phyloP scores from a whole-genome alignment of 1,139 yeast species.

The Candida neerlandica region DNA sequence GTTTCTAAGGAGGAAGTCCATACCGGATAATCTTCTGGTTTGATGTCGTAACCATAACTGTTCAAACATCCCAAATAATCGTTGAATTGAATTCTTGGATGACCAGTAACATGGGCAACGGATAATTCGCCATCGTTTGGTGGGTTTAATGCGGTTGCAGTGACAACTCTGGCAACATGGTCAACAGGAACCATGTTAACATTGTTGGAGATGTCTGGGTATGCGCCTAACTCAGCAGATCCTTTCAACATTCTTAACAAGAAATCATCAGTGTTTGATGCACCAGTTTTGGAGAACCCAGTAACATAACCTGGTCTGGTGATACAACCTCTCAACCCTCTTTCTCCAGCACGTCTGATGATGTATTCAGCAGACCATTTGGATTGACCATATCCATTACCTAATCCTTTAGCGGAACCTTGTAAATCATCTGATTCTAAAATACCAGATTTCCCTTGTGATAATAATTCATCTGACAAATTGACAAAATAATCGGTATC shows the following conservation, averaged over 20 bases:
- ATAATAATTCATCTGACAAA: conserved; percentile 68
- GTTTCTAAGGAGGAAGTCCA: conserved; percentile 82
- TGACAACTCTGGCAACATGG: conserved; percentile 91
- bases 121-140: conserved; percentile 53
- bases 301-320: conserved; percentile 96
- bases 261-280: conserved; percentile 96
- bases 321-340: conserved; percentile 86
- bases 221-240: conserved; percentile 79
- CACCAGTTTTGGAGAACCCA: conserved; percentile 81
- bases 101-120: conserved; percentile 97
- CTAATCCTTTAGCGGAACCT: conserved; percentile 81
- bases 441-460: conserved; percentile 71
- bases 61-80: conserved; percentile 69
- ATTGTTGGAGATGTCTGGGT: conserved; percentile 82
- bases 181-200: conserved; percentile 98
- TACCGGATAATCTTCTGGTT: conserved; percentile 63
- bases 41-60: conserved; percentile 71
- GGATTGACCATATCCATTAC: conserved; percentile 94
- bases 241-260: conserved; percentile 93
- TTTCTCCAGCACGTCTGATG: conserved; percentile 81
- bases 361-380: conserved; percentile 97
- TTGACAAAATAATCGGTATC: conserved; percentile 82
- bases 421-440: conserved; percentile 78
- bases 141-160: conserved; percentile 81
- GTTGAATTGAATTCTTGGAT: conserved; percentile 83